phyloP scores from a whole-genome alignment of 352 stramenopile genomes.

The Aphanomyces astaci region DNA sequence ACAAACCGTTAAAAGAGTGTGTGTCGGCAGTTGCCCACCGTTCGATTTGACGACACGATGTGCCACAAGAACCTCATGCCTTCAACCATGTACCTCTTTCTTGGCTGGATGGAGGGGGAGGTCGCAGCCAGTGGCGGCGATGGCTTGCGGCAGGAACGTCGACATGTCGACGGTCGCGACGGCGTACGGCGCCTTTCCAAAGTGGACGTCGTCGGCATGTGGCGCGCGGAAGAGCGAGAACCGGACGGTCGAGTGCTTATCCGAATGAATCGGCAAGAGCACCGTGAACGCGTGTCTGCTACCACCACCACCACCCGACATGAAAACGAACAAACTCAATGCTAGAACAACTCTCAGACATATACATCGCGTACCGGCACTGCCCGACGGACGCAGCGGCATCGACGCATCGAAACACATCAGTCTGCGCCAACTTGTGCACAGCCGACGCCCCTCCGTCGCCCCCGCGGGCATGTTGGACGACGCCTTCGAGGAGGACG shows the following conservation, averaged over 20 bases:
- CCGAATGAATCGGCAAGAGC: slow-evolving; percentile 7
- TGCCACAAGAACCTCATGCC: neutral
- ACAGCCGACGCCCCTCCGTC: neutral
- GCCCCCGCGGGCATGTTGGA: neutral
- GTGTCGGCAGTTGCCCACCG: too few relatives aligned
- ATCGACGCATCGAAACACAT: slow-evolving; percentile 9
- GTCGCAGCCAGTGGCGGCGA: neutral
- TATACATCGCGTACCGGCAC: neutral
- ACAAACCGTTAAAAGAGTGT: too few relatives aligned
- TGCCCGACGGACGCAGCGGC: neutral
- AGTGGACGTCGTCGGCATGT: slow-evolving; percentile 2
- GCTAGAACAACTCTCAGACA: too few relatives aligned
- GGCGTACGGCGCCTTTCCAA: slow-evolving; percentile 6
- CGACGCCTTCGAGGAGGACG: slow-evolving; percentile 11
- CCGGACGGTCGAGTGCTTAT: neutral
- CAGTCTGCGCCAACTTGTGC: slow-evolving; percentile 1
- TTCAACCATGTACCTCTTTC: neutral
- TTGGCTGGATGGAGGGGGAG: neutral
- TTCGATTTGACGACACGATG: too few relatives aligned
- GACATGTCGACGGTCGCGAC: neutral
- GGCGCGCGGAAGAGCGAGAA: slow-evolving; percentile 22
- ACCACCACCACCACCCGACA: neutral
- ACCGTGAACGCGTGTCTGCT: slow-evolving; percentile 13
- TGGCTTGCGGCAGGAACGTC: neutral
- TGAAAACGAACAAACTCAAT: too few relatives aligned